Evolutionary conservation across 306 rosid genomes (phyloP).

Genomic region (Aeschynomene evenia): DNA sequence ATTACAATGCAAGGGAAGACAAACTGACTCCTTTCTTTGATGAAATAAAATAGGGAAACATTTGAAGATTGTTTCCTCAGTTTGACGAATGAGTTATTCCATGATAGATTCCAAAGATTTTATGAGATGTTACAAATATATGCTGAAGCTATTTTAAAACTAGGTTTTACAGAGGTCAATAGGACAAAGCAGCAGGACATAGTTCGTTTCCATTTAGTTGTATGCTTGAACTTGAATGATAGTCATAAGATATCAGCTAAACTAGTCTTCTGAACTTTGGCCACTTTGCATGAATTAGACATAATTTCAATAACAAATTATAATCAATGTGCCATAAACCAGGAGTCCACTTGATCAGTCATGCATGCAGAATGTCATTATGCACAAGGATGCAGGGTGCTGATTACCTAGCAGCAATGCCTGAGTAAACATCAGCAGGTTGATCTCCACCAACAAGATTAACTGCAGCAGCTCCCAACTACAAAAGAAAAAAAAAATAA

Average conservation of each 20-base stretch:
- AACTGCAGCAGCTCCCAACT: conserved; percentile 97
- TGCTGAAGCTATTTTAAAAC: background rate
- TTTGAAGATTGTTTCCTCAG: background rate
- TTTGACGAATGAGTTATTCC: too few relatives aligned
- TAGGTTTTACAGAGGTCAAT: background rate
- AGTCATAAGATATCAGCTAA: background rate
- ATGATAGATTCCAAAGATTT: too few relatives aligned
- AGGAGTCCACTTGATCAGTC: conserved; percentile 4
- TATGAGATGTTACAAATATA: background rate
- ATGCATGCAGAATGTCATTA: background rate
- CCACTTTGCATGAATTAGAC: background rate
- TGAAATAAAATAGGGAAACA: background rate
- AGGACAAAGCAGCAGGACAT: background rate
- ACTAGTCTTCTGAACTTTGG: background rate
- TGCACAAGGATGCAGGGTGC: background rate
- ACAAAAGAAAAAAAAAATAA: conserved; percentile 30
- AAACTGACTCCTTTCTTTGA: background rate
- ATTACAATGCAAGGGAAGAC: background rate
- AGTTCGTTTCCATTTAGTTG: background rate
- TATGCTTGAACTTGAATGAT: background rate
- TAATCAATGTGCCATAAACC: background rate
- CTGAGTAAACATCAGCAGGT: conserved; percentile 98
- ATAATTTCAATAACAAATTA: background rate
- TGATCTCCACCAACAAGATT: conserved; percentile 85
- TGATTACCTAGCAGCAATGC: conserved; percentile 81